A percentile compares a stretch with the other conserved stretches of the same genome.
These are phyloP conservation scores for Poronia punctata DNA, from an alignment of 495 filamentous ascomycete genomes.

Conservation along the genomic window DNA sequence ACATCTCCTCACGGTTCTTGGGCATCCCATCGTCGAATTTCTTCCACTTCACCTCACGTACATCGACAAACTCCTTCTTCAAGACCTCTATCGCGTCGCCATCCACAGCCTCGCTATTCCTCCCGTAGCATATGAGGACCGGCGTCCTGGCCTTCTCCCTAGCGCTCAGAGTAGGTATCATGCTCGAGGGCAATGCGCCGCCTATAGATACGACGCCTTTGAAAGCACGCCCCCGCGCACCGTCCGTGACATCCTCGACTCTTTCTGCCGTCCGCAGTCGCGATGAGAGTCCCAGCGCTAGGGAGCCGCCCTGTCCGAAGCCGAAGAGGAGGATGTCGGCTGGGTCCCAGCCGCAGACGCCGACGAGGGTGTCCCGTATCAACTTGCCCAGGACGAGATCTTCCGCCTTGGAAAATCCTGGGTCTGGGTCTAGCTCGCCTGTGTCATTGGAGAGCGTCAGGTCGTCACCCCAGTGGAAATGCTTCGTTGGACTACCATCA, in stretches of 20 bases:
- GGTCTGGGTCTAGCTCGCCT: slow-evolving; percentile 68
- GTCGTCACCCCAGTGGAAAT: slow-evolving; percentile 92
- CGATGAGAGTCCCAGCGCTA: slow-evolving; percentile 55
- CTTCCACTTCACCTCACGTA: slow-evolving; percentile 68
- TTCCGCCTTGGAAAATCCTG: slow-evolving; percentile 58
- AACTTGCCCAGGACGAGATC: slow-evolving; percentile 48
- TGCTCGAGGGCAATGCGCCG: slow-evolving; percentile 56
- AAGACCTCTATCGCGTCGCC: slow-evolving; percentile 54
- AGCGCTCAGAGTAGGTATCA: slow-evolving; percentile 27
- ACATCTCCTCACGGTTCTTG: slow-evolving; percentile 72
- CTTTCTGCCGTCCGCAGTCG: slow-evolving; percentile 27
- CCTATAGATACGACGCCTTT: slow-evolving; percentile 75
- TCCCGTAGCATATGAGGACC: slow-evolving; percentile 63
- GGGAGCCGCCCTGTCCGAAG: slow-evolving; percentile 82
- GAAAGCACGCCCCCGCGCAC: slow-evolving; percentile 14
- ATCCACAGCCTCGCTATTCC: slow-evolving; percentile 55
- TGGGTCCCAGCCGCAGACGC: slow-evolving; percentile 61
- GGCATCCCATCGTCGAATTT: slow-evolving; percentile 79
- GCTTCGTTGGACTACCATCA: slow-evolving; percentile 6
- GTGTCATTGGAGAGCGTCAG: slow-evolving; percentile 55
- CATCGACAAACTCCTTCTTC: slow-evolving; percentile 61
- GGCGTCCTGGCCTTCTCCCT: slow-evolving; percentile 60
- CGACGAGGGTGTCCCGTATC: slow-evolving; percentile 52
- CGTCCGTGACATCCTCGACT: slow-evolving; percentile 16
- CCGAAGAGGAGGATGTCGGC: slow-evolving; percentile 73